phyloP scores from a whole-genome alignment of 148 eudicot genomes.

The Polygonum aviculare region DNA sequence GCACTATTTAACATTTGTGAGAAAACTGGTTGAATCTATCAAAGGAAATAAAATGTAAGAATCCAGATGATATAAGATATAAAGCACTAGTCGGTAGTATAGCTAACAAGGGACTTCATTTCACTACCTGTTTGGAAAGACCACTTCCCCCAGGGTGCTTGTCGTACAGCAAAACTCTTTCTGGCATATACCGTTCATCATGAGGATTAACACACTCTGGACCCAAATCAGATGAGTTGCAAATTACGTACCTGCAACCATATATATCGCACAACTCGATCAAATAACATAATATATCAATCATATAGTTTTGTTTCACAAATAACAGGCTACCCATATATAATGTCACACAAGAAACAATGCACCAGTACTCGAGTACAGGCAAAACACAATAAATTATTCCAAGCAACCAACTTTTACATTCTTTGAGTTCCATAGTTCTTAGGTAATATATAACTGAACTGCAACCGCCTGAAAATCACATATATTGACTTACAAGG shows the following conservation, averaged over 20 bases:
- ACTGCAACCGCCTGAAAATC: not conserved
- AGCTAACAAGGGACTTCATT: not conserved
- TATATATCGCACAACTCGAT: constrained; percentile 10
- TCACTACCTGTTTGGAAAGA: constrained; percentile 60
- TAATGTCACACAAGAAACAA: not conserved
- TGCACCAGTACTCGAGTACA: not conserved
- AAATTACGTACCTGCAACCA: constrained; percentile 55
- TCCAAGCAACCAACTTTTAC: not conserved
- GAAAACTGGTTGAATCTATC: constrained; percentile 68
- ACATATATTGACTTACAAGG: constrained; percentile 51
- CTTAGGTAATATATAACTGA: not conserved
- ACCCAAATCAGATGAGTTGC: constrained; percentile 82
- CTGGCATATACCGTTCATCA: constrained; percentile 72
- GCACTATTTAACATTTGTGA: constrained; percentile 65
- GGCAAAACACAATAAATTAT: not conserved
- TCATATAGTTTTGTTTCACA: not conserved
- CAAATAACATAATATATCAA: not conserved
- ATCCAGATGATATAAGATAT: not conserved
- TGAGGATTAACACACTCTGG: constrained; percentile 90
- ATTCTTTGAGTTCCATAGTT: not conserved
- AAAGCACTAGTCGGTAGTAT: no score
- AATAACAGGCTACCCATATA: not conserved
- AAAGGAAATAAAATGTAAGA: not conserved
- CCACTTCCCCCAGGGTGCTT: constrained; percentile 93
- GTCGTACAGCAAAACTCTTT: constrained; percentile 83